Evolutionary conservation across 352 stramenopile genomes (phyloP), one percentile per base, ranked within the genome.

Genomic region (Phytophthora sp.): DNA sequence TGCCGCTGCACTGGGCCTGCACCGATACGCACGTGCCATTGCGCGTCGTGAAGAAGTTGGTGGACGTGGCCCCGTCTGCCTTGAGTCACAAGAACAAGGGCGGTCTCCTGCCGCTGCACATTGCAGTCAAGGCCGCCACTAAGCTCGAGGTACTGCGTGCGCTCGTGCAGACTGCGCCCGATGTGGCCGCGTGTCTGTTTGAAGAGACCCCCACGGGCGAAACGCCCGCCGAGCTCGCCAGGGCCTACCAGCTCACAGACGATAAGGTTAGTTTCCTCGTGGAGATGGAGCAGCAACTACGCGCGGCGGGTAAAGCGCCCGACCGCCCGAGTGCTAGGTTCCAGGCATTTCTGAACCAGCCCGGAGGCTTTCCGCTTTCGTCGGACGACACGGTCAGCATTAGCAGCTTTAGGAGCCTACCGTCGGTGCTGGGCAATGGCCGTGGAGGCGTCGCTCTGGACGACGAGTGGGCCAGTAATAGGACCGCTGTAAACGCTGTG

Each of bases 1-100:
- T 90, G 71, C 81, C 85, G 51, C 73, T 95, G 51, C 87, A 95
- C 71, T 95, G 87, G 87, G 79, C 84, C 38, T 95, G 87, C 71
- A 94, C 85, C 0, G 87, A 90, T 47, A 79, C 74, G 30, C 73
- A 84, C 57, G 86, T 93, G 41, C 79, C 85, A 35, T 64, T 86
- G 56, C 82, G 77, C 16, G 76, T 88, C 23, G 72, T 94, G 26
- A 80, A 87, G 41, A 84, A 88, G 45, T 68, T 95, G 7, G 69
- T 89, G 23, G 83, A 90, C 51, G 77, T 84, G 41, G 80, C 77
- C 30, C 81, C 85, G 20, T 53, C 56, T 7, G 83, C 84, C 5
- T 55, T 84, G 1, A 69, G 69, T 47, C 79, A 83, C 50, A 86
- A 85, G 54, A 95, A 95, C 74, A 92, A 91, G 59, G 87, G 83